phyloP scores from a whole-genome alignment of 352 stramenopile genomes.

The Globisporangium heterothallicum region DNA sequence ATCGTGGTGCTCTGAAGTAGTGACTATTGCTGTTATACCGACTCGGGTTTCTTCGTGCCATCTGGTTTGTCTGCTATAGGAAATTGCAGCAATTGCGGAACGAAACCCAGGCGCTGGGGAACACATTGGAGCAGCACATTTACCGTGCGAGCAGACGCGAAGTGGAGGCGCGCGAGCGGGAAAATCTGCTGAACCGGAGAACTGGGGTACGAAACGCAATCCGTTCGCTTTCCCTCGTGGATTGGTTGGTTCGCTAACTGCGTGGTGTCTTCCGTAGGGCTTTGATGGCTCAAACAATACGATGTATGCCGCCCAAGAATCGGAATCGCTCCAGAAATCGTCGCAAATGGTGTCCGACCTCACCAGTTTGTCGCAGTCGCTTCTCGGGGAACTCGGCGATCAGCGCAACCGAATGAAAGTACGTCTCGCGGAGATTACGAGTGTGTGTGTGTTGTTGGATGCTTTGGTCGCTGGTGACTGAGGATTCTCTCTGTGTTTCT shows the following conservation, averaged over 20 bases:
- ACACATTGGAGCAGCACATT: constrained; percentile 75
- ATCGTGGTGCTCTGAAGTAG: no score
- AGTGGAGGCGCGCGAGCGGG: constrained; percentile 64
- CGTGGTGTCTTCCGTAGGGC: constrained; percentile 19
- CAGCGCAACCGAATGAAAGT: constrained; percentile 71
- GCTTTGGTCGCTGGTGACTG: not conserved
- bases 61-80: constrained; percentile 17
- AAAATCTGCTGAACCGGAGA: constrained; percentile 73
- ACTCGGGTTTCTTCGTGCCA: no score
- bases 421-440: not conserved
- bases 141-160: constrained; percentile 59
- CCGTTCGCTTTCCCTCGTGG: constrained; percentile 2
- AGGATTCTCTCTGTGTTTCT: constrained; percentile 6
- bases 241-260: not conserved
- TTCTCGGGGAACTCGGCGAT: constrained; percentile 65
- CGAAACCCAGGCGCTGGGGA: constrained; percentile 59
- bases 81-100: constrained; percentile 72
- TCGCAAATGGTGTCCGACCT: constrained; percentile 81
- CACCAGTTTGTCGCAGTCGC: constrained; percentile 62
- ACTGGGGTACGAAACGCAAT: constrained; percentile 49
- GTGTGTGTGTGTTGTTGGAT: not conserved
- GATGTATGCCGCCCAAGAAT: constrained; percentile 76
- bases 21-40: no score
- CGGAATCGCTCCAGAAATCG: constrained; percentile 69
- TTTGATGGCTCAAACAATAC: constrained; percentile 64